Evolutionary conservation across 257 asterid genomes (phyloP), one percentile per base, ranked within the genome.

Genomic region (Prunella vulgaris): DNA sequence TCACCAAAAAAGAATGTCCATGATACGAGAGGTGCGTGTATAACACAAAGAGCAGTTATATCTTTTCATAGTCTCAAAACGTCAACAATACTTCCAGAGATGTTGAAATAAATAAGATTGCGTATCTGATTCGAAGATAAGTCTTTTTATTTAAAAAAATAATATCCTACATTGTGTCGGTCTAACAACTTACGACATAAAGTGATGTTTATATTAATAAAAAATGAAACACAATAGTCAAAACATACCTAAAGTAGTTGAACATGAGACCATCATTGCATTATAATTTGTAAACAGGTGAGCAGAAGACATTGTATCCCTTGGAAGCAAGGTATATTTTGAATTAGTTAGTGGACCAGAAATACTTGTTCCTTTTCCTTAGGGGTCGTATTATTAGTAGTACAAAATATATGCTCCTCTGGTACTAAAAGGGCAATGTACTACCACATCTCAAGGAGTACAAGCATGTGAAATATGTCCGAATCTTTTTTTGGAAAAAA

Each of bases 251-350:
- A 71, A 74, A 79, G 65, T 35, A 5, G 78, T 59, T 74, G 70
- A 67, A 51, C 21, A 42, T 54, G 27, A 60, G 70, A 67, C 51
- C 53, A 42, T 54, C 37, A 60, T 52, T 49, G 77, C 60, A 54
- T n/a, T n/a, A n/a, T 35, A 35, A 24, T 3, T 44, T 53, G 13
- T 1, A 48, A 44, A 22, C 74, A n/a, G 72, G 61, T 75, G 32
- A 67, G 62, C 70, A 60, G 59, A 70, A 48, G 18, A 28, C 7
- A 64, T 70, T 61, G 13, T 64, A 71, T 60, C 60, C 59, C 71
- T 63, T 79, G 4, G 69, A 71, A 79, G 80, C 62, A 74, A 70
- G 76, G 82, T 66, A 78, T 78, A 63, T 73, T 70, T 74, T 28
- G 21, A 64, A 53, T 25, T 1, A 10, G 76, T 74, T 1, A 10